phyloP scores from a whole-genome alignment of 805 yeast species.

The Candida montana region DNA sequence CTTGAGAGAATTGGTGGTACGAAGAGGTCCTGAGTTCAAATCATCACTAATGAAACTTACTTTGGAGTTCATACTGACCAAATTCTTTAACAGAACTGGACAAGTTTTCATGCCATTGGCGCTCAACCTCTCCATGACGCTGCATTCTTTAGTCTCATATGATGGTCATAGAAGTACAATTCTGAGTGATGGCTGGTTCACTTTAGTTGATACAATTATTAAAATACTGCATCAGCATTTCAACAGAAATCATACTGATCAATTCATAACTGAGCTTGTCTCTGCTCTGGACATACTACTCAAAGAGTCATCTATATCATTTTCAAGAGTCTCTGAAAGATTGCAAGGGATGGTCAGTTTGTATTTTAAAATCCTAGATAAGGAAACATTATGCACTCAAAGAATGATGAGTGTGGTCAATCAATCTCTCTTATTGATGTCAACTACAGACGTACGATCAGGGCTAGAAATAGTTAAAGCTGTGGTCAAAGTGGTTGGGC shows the following conservation, averaged over 20 bases:
- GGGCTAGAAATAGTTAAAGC: conserved; percentile 34
- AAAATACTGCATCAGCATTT: conserved; percentile 11
- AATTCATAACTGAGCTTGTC: conserved; percentile 25
- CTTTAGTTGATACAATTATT: conserved; percentile 8
- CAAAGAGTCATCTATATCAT: conserved; percentile 21
- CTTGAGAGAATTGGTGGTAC: conserved; percentile 22
- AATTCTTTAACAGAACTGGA: conserved; percentile 12
- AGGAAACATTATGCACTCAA: conserved; percentile 28
- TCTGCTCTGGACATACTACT: conserved; percentile 21
- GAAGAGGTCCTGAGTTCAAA: conserved; percentile 13
- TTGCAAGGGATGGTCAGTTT: conserved; percentile 17
- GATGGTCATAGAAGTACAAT: conserved; percentile 20
- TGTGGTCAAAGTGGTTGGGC: conserved; percentile 33
- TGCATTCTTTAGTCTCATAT: conserved; percentile 23
- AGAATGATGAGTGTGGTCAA: conserved; percentile 40
- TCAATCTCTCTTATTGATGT: conserved; percentile 35
- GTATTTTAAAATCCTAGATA: conserved; percentile 20
- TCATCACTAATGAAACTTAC: conserved; percentile 11
- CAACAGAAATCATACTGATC: conserved; percentile 17
- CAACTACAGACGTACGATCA: conserved; percentile 34
- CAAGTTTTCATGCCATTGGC: conserved; percentile 26
- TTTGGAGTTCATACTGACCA: conserved; percentile 8
- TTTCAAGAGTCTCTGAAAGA: conserved; percentile 16
- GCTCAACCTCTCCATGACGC: conserved; percentile 24
- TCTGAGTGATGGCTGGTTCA: conserved; percentile 14